Percentiles rank a stretch among this genome's conserved stretches.
Evolutionary conservation across 2,329 filamentous ascomycete species (phyloP).

Genomic region (Trichoderma endophyticum): DNA sequence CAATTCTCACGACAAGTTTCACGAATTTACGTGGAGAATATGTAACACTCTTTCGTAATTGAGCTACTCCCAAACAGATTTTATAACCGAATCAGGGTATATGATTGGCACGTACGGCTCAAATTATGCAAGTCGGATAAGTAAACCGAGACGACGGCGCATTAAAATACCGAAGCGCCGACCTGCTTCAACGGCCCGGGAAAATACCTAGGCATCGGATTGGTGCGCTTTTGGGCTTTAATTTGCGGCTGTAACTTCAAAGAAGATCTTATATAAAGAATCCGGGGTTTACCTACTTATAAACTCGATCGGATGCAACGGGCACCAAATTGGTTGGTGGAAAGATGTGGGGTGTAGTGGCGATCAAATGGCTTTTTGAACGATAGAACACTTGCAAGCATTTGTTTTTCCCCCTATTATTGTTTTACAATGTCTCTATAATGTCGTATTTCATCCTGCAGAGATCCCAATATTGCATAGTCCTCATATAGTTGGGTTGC

Average conservation of each 20-base stretch:
- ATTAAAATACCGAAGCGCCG: constrained; percentile 4
- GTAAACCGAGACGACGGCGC: background rate
- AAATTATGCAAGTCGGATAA: background rate
- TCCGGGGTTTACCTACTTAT: background rate
- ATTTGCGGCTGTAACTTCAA: background rate
- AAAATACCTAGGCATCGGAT: constrained; percentile 2
- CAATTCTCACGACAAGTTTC: background rate
- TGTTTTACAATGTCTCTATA: background rate
- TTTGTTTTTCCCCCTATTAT: background rate
- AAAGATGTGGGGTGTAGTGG: background rate
- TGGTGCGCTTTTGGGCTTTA: constrained; percentile 9
- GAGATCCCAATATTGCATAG: background rate
- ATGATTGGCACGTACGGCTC: background rate
- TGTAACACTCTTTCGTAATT: background rate
- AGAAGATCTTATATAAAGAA: background rate
- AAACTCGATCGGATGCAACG: background rate
- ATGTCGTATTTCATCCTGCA: background rate
- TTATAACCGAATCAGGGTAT: background rate
- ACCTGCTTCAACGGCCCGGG: background rate
- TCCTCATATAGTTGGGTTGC: background rate
- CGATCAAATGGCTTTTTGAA: background rate
- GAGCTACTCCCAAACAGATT: background rate
- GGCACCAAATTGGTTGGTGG: constrained; percentile 3
- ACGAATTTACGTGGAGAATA: background rate
- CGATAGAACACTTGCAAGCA: background rate